Evolutionary conservation across 305 asterid species (phyloP).

Genomic region (Striga hermonthica): DNA sequence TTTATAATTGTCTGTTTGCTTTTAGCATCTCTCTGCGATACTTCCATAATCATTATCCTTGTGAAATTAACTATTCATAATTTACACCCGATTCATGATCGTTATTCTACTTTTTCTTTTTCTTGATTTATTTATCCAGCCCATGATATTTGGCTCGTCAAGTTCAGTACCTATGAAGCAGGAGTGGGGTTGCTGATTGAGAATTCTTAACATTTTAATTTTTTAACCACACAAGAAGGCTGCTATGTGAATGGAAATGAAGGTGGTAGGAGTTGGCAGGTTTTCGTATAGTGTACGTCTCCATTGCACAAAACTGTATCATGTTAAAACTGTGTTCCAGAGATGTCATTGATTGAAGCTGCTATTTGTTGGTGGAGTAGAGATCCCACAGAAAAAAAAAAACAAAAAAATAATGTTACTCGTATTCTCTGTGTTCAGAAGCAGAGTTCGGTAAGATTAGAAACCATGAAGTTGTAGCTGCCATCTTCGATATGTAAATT

Average conservation of each 20-base stretch:
- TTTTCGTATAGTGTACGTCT: too few relatives aligned
- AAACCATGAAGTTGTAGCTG: background rate
- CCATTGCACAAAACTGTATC: too few relatives aligned
- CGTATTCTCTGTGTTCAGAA: background rate
- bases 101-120: background rate
- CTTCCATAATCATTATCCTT: background rate
- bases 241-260: constrained; percentile 39
- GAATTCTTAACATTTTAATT: constrained; percentile 17
- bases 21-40: background rate
- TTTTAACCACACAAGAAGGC: constrained; percentile 28
- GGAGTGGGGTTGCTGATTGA: constrained; percentile 65
- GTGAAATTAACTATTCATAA: background rate
- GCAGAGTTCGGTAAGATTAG: background rate
- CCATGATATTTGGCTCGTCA: constrained; percentile 49
- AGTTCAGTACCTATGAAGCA: constrained; percentile 56
- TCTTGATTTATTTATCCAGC: constrained; percentile 33
- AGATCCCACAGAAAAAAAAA: background rate
- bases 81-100: background rate
- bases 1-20: background rate
- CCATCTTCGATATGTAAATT: constrained; percentile 7
- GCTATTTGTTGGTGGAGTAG: background rate
- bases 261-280: background rate
- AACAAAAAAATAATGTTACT: background rate
- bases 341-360: background rate
- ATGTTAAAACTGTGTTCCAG: background rate